Conservation (phyloP, 2,329 filamentous ascomycete species). For the Calonectria pteridis region DNA sequence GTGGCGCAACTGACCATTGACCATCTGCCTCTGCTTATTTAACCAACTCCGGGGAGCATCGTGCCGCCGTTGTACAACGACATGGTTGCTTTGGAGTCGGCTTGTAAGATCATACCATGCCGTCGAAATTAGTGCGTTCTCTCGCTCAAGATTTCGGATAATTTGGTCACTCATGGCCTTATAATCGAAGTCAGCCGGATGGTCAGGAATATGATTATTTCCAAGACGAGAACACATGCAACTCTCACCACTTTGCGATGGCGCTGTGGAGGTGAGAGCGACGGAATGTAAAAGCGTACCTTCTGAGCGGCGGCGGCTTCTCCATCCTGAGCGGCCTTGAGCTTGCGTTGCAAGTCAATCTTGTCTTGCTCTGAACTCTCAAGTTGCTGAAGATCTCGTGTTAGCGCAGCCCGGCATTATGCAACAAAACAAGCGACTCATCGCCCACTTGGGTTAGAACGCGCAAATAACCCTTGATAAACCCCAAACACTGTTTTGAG, state of each 20-base stretch:
- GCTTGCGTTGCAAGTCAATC: conserved; percentile 66
- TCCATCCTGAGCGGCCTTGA: conserved; percentile 66
- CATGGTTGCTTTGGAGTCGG: conserved; percentile 85
- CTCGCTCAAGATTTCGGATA: conserved; percentile 79
- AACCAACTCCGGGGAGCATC: conserved; percentile 86
- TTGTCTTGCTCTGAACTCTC: conserved; percentile 69
- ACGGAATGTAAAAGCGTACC: conserved; percentile 55
- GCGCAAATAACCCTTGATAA: not conserved
- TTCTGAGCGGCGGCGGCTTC: conserved; percentile 64
- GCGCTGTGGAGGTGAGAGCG: not conserved
- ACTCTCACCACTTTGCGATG: not conserved
- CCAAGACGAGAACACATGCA: not conserved
- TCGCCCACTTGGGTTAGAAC: conserved; percentile 5
- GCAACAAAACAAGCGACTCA: not conserved
- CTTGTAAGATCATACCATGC: conserved; percentile 88
- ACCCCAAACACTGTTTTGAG: not conserved
- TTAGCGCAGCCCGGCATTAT: conserved; percentile 28
- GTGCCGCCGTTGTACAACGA: conserved; percentile 79
- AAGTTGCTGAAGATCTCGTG: conserved; percentile 61
- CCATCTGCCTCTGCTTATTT: conserved; percentile 82
- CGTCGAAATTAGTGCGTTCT: conserved; percentile 83
- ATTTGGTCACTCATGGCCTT: conserved; percentile 66
- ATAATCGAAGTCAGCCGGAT: not conserved
- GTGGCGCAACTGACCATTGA: conserved; percentile 67
- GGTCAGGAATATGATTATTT: not conserved